phyloP scores from a whole-genome alignment of 2,329 filamentous ascomycete genomes.

The Scolecobasidium constrictum region DNA sequence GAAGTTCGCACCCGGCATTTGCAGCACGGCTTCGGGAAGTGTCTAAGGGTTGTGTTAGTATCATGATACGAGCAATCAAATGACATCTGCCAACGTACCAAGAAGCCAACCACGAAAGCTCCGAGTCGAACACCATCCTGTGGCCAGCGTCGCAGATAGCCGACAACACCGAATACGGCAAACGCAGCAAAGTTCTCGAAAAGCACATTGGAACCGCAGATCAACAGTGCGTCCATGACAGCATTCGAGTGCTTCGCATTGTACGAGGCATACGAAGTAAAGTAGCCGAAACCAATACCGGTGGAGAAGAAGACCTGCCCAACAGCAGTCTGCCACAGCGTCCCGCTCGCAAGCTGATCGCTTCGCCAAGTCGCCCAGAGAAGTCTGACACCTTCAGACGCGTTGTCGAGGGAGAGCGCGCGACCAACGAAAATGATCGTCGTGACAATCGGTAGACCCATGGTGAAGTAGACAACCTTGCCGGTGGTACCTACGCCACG shows the following conservation, averaged over 20 bases:
- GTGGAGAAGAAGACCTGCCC: constrained; percentile 52
- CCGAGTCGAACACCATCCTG: no score
- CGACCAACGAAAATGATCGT: constrained; percentile 47
- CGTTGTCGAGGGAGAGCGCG: constrained; percentile 43
- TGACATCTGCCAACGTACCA: constrained; percentile 48
- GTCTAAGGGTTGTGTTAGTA: no score
- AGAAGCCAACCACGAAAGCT: no score
- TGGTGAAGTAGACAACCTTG: constrained; percentile 51
- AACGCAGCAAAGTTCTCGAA: no score
- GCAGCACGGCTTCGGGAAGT: constrained; percentile 42
- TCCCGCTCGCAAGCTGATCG: constrained; percentile 37
- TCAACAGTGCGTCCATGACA: no score
- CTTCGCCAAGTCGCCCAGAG: constrained; percentile 39
- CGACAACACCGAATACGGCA: no score
- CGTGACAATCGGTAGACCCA: constrained; percentile 47
- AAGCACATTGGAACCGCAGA: no score
- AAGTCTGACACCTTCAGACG: constrained; percentile 39
- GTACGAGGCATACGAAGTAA: no score
- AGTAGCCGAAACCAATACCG: no score
- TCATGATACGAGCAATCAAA: constrained; percentile 48
- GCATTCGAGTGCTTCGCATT: no score
- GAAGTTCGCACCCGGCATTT: constrained; percentile 47
- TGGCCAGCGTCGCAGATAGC: no score
- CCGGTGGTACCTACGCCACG: constrained; percentile 47
- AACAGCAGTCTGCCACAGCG: constrained; percentile 48